Evolutionary conservation across 352 stramenopile species (phyloP), one percentile per base, ranked within the genome.

Genomic region (Phytophthora parvispora): DNA sequence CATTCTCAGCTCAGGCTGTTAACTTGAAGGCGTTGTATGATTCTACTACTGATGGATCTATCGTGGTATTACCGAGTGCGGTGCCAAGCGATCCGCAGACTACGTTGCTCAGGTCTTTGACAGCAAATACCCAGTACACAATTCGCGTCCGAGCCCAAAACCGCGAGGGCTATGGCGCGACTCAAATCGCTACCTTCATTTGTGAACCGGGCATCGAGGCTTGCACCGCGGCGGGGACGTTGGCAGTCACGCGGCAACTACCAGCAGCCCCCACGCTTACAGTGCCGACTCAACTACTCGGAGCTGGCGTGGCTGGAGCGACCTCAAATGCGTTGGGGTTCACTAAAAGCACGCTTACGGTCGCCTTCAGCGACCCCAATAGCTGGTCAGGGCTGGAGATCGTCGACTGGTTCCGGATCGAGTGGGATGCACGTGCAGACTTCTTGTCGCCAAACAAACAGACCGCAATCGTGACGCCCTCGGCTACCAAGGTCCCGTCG

Each of bases 381-480:
- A 79, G 81, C 13, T 97, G 86, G 89, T 75, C 74, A 8, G 93
- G 82, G 42, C 86, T 94, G 29, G 85, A 97, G 52, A 43, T 67
- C 0, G 83, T 98, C 22, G 89, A 98, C 55, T 89, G 78, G 56
- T 98, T 94, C 67, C 84, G 90, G 2, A 75, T 99, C 16, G 95
- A 99, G 64, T 99, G 94, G 94, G 94, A 97, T 52, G 83, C 76
- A 4, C 50, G 60, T 15, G 61, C 86, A 6, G 83, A 84, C 8
- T 97, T 98, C 45, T 54, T 64, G 20, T 92, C 85, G 1, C 0
- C 73, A 1, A 38, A 52, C 1, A 89, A 81, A 52, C 49, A 82
- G 8, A 73, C 56, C 1, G 71, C 62, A 13, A n/a, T 84, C 16
- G 75, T 93, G n/a, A 74, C 66, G 1, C 59, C 83, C 7, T 61